Evolutionary conservation across 1,284 basidiomycete genomes (phyloP).

Genomic region (Ustilago xerochloae): DNA sequence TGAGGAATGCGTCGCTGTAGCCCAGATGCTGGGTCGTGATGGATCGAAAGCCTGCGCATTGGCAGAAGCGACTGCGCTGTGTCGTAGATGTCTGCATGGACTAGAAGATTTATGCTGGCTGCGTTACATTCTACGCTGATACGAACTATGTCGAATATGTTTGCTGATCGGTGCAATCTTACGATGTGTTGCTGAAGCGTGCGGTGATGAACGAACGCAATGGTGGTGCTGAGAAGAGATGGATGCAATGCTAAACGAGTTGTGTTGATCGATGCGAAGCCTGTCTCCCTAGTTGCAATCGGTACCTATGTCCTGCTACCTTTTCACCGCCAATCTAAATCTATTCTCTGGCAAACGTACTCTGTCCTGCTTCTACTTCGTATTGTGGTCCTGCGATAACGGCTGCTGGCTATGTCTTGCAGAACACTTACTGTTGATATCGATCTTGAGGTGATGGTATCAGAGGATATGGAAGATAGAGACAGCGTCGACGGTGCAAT

Average conservation of each 20-base stretch:
- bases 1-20: too few species aligned
- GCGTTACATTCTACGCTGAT: too few species aligned
- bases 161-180: background rate
- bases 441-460: constrained; percentile 53
- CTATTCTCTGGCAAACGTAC: background rate
- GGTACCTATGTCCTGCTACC: too few species aligned
- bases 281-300: too few species aligned
- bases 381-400: constrained; percentile 4
- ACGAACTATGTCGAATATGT: background rate
- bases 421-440: constrained; percentile 48
- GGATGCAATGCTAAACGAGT: background rate
- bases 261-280: background rate
- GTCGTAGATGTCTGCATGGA: too few species aligned
- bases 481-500: constrained; percentile 11
- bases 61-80: too few species aligned
- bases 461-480: constrained; percentile 27
- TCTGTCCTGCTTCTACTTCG: background rate
- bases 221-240: background rate
- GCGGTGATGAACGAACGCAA: background rate
- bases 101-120: too few species aligned
- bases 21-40: too few species aligned
- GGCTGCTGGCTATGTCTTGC: constrained; percentile 4
- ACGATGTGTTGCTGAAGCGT: background rate
- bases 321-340: too few species aligned
- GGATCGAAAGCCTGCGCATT: too few species aligned